Conservation (phyloP, 2,329 filamentous ascomycete genomes). For the Pseudocercospora macadamiae region DNA sequence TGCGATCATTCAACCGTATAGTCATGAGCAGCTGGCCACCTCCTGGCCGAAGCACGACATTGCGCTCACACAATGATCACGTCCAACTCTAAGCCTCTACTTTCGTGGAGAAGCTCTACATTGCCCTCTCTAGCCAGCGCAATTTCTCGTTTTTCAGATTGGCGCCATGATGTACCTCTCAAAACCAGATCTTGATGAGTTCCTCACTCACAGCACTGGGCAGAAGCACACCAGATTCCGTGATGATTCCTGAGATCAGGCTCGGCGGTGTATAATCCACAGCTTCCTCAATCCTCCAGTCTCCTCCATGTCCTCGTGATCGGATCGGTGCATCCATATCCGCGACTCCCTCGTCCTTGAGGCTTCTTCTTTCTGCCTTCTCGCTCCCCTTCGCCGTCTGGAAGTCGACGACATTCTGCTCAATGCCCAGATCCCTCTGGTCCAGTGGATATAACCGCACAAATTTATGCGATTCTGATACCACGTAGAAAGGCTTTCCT, state of each 20-base stretch:
- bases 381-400: constrained; percentile 51
- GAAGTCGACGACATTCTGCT: constrained; percentile 78
- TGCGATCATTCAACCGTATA: too few relatives aligned
- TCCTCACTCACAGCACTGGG: constrained; percentile 72
- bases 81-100: too few relatives aligned
- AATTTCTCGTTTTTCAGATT: too few relatives aligned
- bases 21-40: too few relatives aligned
- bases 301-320: constrained; percentile 5
- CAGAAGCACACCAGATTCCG: constrained; percentile 72
- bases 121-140: neutral
- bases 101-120: neutral
- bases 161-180: too few relatives aligned
- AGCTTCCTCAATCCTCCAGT: constrained; percentile 48
- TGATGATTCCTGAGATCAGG: constrained; percentile 73
- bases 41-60: too few relatives aligned
- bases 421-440: constrained; percentile 78
- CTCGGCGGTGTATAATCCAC: constrained; percentile 70
- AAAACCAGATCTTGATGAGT: constrained; percentile 65
- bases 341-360: constrained; percentile 33
- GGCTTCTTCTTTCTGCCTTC: constrained; percentile 14
- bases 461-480: constrained; percentile 96
- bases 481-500: constrained; percentile 83
- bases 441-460: constrained; percentile 81
- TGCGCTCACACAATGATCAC: too few relatives aligned
- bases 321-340: constrained; percentile 36